Evolutionary conservation across 306 rosid genomes (phyloP), one percentile per base, ranked within the genome.

Genomic region (Echinosophora koreensis): DNA sequence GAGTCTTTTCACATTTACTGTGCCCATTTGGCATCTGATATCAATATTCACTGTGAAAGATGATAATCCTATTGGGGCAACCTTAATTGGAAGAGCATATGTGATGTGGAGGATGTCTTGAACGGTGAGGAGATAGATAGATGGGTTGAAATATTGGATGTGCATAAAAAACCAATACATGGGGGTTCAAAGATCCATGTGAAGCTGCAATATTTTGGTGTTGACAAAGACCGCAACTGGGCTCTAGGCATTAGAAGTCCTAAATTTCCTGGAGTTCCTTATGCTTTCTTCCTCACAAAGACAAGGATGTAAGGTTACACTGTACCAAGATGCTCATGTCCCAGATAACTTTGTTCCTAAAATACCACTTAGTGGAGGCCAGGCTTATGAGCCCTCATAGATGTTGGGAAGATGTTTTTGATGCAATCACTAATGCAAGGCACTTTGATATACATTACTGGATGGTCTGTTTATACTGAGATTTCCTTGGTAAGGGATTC

Each of bases 331-430:
- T 67, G 86, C 92, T 56, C 92, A 90, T 44, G 37, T 90, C 9
- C 90, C 94, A 4, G 89, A 90, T 55, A 74, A 88, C 27, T 90
- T 90, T 67, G 71, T 90, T 61, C 94, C 94, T 10, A 86, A 70
- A 42, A 88, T 90, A 35, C 85, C 87, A 15, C 90, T 90, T 47
- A 71, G 85, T 22, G 94, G 87, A 51, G 92, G 87, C 49, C 85
- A 81, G 15, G 30, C 17, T 61, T 86, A 86, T 56, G 76, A 88
- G 71, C 83, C 83, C 92, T 71, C 84, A 86, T 27, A 67, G 92
- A 78, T 90, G 94, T 56, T 90, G 94, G 94, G 94, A 90, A 61
- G 92, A 90, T 73, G 12, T 88, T 50, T 90, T 90, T 38, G 94
- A 90, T 62, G 92, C 92, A 13, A 84, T 88, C 61, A 78, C 61